These are phyloP conservation scores for Lichtheimia ramosa DNA, from an alignment of 371 early-diverging fungal genomes.

Conservation along the genomic window DNA sequence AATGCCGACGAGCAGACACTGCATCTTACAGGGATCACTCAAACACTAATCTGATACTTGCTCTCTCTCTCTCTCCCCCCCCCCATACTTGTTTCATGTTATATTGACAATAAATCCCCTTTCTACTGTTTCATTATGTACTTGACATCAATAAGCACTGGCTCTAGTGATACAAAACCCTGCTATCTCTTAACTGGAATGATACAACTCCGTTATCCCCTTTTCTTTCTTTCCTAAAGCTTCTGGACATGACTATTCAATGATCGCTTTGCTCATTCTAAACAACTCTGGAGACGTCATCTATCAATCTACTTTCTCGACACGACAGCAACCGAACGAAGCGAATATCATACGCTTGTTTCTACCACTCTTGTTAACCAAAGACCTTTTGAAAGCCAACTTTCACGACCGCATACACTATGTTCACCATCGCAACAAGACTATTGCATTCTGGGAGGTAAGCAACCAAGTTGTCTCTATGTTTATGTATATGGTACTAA, in stretches of 20 bases:
- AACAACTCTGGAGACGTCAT: conserved; percentile 41
- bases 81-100: no score
- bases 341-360: conserved; percentile 31
- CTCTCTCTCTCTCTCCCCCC: no score
- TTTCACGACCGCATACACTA: conserved; percentile 41
- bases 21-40: not conserved
- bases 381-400: conserved; percentile 45
- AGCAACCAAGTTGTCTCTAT: not conserved
- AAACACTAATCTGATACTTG: not conserved
- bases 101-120: no score
- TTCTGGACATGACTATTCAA: conserved; percentile 18
- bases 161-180: no score
- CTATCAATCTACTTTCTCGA: conserved; percentile 28
- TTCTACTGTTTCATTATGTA: no score
- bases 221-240: conserved; percentile 9
- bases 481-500: not conserved
- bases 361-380: conserved; percentile 42
- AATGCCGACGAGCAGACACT: conserved; percentile 3
- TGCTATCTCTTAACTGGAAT: no score
- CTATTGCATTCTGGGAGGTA: conserved; percentile 48
- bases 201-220: conserved; percentile 1
- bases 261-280: conserved; percentile 41
- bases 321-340: conserved; percentile 16
- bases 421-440: conserved; percentile 29
- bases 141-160: no score